Evolutionary conservation across 1,284 basidiomycete species (phyloP), one percentile per base, ranked within the genome.

Genomic region (Ustilago sp.): DNA sequence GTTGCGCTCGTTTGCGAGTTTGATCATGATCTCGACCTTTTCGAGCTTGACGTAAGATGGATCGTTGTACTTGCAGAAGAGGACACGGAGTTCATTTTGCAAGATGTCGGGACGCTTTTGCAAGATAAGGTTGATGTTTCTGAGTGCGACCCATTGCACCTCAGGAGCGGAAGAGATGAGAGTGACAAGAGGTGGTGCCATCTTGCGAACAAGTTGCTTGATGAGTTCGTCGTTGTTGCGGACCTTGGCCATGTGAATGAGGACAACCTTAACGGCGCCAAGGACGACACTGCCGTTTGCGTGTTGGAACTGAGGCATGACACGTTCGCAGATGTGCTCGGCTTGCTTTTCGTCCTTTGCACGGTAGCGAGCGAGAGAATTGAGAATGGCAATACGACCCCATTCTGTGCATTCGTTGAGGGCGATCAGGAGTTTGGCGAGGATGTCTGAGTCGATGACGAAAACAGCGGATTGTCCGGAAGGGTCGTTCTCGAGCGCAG

Each of bases 31-130:
- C 81, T 98, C 97, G 72, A 99, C 88, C 87, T 99, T 99, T 87
- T 97, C 96, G 58, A 98, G 90, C 88, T 99, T 99, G 87, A 98
- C 95, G 85, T 99, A 99, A 38, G 95, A 89, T 2, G 97, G 96
- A 85, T 99, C 97, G 86, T 98, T 99, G 88, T 99, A 99, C 87
- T 99, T 99, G 92, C 97, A 99, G 89, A 99, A 99, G 87, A 99
- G 99, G 31, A 99, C 95, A 66, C 95, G 91, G 91, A 99, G 95
- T 87, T 99, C 96, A 87, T 93, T 95, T 34, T 92, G 91, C 7
- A 99, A 90, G 63, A 98, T 89, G 68, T 95, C 93, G 0, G 94
- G 89, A 4, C 94, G 91, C 80, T 95, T 94, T 87, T 99, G 97
- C 23, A 98, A 90, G 56, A 99, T 90, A 55, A 99, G 90, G 83